Percentiles rank a stretch among this genome's conserved stretches.
These are phyloP conservation scores for Spirogloea muscicola DNA, from an alignment of 139 green algal species.

Conservation along the genomic window DNA sequence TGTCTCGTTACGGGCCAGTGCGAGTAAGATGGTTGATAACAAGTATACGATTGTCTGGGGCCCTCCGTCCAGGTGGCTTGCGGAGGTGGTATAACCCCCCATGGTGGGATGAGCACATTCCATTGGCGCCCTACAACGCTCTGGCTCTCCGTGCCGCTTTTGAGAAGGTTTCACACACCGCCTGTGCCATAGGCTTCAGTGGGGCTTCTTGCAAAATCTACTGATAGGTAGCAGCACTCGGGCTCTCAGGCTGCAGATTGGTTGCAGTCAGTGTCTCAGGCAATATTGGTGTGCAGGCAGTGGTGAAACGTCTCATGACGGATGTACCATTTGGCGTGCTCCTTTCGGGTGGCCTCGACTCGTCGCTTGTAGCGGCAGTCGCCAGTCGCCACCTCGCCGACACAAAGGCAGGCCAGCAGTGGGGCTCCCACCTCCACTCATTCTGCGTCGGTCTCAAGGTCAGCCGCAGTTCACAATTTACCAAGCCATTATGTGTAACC, in stretches of 20 bases:
- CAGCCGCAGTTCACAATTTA: no score
- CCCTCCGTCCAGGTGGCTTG: constrained; percentile 49
- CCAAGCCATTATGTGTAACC: no score
- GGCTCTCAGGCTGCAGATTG: no score
- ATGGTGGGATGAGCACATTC: constrained; percentile 60
- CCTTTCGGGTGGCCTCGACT: constrained; percentile 85
- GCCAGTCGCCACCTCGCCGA: constrained; percentile 57
- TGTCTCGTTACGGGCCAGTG: no score
- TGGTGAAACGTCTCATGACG: constrained; percentile 79
- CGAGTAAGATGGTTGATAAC: no score
- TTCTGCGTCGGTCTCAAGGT: constrained; percentile 37
- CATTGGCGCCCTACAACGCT: constrained; percentile 46
- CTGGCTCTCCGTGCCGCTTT: constrained; percentile 61
- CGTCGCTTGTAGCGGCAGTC: constrained; percentile 84
- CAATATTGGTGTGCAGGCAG: constrained; percentile 42
- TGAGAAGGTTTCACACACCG: no score
- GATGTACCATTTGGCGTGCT: constrained; percentile 91
- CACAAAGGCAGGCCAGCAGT: constrained; percentile 32
- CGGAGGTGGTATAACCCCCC: constrained; percentile 79
- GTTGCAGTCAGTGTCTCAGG: no score
- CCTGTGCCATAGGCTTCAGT: no score
- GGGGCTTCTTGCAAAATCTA: no score
- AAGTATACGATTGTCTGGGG: not conserved
- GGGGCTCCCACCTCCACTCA: constrained; percentile 45
- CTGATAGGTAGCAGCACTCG: no score